Evolutionary conservation across 2,329 filamentous ascomycete genomes (phyloP).

Genomic region (Aaosphaeria pasadenensis): DNA sequence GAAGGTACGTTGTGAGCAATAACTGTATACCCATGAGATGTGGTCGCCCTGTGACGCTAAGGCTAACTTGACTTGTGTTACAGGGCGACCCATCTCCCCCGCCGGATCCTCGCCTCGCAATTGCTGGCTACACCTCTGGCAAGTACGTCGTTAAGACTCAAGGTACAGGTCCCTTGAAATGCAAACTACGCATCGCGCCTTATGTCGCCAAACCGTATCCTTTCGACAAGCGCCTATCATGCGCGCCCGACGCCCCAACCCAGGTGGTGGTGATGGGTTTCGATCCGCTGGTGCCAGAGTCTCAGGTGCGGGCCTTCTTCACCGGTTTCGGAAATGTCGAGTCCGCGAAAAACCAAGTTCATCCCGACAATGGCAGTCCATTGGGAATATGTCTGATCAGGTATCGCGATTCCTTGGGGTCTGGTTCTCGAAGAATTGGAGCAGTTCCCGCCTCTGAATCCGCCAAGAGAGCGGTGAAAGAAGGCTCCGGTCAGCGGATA

Average conservation of each 20-base stretch:
- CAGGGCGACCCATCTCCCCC: conserved; percentile 78
- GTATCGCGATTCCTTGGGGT: conserved; percentile 66
- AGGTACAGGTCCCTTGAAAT: conserved; percentile 63
- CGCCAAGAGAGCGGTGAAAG: conserved; percentile 74
- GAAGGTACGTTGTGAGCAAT: conserved; percentile 39
- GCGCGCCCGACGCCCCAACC: conserved; percentile 83
- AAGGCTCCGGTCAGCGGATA: conserved; percentile 75
- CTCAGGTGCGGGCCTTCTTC: conserved; percentile 73
- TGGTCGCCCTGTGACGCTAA: conserved; percentile 40
- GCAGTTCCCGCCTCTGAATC: conserved; percentile 71
- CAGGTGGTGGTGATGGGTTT: conserved; percentile 96
- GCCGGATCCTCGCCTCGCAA: conserved; percentile 76
- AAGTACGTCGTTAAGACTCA: conserved; percentile 48
- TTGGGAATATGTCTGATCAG: conserved; percentile 90
- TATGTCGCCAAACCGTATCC: conserved; percentile 79
- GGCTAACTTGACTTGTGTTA: conserved; percentile 42
- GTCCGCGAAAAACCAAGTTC: conserved; percentile 89
- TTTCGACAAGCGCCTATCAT: conserved; percentile 78
- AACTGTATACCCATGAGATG: conserved; percentile 25
- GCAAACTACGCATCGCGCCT: conserved; percentile 66
- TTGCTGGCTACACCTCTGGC: conserved; percentile 57
- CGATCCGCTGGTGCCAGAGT: conserved; percentile 80
- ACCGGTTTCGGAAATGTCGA: conserved; percentile 82
- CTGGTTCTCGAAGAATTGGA: conserved; percentile 47
- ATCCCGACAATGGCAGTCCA: conserved; percentile 91